Evolutionary conservation across 2,329 filamentous ascomycete species (phyloP).

Genomic region (Fusarium sp.): DNA sequence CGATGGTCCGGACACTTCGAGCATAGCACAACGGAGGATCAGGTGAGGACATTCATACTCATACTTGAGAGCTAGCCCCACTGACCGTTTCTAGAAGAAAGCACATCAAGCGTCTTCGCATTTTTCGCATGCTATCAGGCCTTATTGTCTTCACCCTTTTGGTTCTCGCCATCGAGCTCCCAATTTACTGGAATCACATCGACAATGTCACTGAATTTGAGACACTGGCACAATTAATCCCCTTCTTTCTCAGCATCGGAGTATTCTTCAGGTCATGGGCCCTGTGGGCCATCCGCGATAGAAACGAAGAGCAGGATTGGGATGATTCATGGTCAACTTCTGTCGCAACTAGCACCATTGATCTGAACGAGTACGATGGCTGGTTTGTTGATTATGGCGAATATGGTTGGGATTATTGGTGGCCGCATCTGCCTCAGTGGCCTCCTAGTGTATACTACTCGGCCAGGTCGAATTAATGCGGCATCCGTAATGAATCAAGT

Average conservation of each 20-base stretch:
- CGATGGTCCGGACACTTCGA: constrained; percentile 18
- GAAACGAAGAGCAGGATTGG: background rate
- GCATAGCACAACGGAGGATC: constrained; percentile 33
- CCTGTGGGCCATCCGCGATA: constrained; percentile 25
- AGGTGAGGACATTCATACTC: constrained; percentile 22
- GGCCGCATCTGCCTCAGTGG: constrained; percentile 12
- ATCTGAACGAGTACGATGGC: background rate
- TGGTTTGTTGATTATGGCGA: background rate
- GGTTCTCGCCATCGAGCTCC: constrained; percentile 49
- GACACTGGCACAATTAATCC: constrained; percentile 47
- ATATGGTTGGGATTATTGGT: background rate
- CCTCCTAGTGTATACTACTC: constrained; percentile 28
- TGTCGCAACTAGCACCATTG: background rate
- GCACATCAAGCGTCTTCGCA: constrained; percentile 39
- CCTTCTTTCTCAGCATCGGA: constrained; percentile 48
- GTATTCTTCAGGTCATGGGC: constrained; percentile 44
- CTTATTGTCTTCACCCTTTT: constrained; percentile 45
- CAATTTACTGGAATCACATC: constrained; percentile 50
- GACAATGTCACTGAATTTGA: constrained; percentile 39
- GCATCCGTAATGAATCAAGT: background rate
- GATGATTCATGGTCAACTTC: background rate
- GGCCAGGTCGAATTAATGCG: background rate
- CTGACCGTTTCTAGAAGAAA: constrained; percentile 23
- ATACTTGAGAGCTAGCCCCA: background rate
- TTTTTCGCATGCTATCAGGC: constrained; percentile 31